Base-by-base conservation (phyloP, 176 grass and related monocot species). In the Zoysia pacifica region DNA sequence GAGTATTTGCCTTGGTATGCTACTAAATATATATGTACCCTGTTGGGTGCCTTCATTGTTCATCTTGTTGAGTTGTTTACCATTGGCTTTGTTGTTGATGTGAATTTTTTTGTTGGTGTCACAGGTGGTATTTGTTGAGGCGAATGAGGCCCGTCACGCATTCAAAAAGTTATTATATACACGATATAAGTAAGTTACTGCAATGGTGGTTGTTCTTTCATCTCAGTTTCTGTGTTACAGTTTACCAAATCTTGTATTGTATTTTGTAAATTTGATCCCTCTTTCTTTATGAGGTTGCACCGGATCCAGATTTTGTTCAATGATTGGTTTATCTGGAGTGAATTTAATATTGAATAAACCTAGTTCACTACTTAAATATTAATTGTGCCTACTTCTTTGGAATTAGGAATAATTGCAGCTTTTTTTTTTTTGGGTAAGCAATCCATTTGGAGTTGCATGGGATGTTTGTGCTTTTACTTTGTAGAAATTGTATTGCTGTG, bases 1-100 rank as follows among this genome's bases (percentile, higher is more conserved):
- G 90, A 97, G 86, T 81, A 78, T 93, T 98, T 81, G 92, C 95
- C 48, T 87, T 98, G 95, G 90, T 98, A 94, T 81, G 80, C 70
- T 78, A 39, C 61, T 67, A 65, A 40, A 18, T 54, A 5, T 16
- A 16, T 6, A 70, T 70, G 39, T 28, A 28, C 28, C 53, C 15
- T 55, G 15, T 5, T 55, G 53, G 53, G 14, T 55, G 15, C 18
- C 53, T 55, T 55, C 53, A 55, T 55, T 55, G 53, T 15, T 18
- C 53, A 55, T 55, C 28, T 28, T 28, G 28, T 28, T 28, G 28
- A 55, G 18, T 55, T 18, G 18, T 55, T 55, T 14, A 15, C 18
- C 15, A 55, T 15, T 15, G 18, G 14, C 14, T 55, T 55, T 55
- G 53, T 55, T 82, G 9, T 6, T 15, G 28, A 28, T 28, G 38